Base-by-base conservation (phyloP, 2,329 filamentous ascomycete species). In the Pezicula rhizophila region DNA sequence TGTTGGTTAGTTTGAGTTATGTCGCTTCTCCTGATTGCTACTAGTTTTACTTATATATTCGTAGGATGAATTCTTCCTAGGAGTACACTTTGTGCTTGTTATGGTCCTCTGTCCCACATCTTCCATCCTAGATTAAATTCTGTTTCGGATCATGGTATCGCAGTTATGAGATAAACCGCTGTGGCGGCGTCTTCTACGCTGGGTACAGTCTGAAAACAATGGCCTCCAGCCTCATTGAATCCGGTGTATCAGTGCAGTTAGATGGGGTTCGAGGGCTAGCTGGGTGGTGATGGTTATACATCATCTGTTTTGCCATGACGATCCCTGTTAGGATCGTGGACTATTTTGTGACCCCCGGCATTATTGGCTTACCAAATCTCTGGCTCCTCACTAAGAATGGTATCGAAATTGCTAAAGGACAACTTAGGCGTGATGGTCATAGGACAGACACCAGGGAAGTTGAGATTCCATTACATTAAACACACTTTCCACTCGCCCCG, bases 1-100 rank as follows among this genome's bases (percentile, higher is more conserved):
- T 1, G 71, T 79, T 2, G 74, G 75, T 0, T 72, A 69, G 61
- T 77, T 79, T 47, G 75, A 79, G 59, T 67, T 63, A 40, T 20
- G 11, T 40, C 23, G 6, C 23, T 23, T 23, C 23, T 23, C 6
- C 23, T 23, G 23, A 23, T 5, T 23, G 3, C 23, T 23, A 23
- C 23, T 12, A 40, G 14, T 20, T 14, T 14, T 23, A 18, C 38
- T 40, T 15, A 40, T 11, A 6, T 20, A 2, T 15, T 15, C 5
- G 4, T 20, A 79, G 59, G 68, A 61, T 51, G 15, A 23, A 28
- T 5, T 40, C 14, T 28, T 64, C 41, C 62, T 62, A 7, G 62
- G 60, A n/a, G 55, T 60, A 47, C 59, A 64, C 47, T 64, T 61
- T 42, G 42, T 64, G 11, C 58, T 64, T 15, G 61, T 59, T 46